Evolutionary conservation across 2,329 filamentous ascomycete species (phyloP).

Genomic region (Colletotrichum truncatum): DNA sequence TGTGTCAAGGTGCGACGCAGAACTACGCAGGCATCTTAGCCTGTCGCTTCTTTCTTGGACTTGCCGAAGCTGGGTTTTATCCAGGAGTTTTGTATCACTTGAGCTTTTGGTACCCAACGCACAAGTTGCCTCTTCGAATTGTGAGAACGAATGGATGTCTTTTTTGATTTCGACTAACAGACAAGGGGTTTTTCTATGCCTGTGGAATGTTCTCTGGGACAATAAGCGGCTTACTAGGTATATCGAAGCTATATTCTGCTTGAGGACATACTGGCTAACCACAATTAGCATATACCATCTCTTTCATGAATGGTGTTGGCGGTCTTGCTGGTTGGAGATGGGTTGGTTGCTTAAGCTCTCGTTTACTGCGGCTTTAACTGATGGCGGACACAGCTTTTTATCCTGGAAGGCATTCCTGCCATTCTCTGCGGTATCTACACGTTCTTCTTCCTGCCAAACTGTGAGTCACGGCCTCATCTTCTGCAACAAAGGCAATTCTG

Average conservation of each 20-base stretch:
- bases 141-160: conserved; percentile 14
- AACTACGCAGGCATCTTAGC: conserved; percentile 38
- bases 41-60: conserved; percentile 37
- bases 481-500: background rate
- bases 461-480: conserved; percentile 5
- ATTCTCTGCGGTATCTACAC: conserved; percentile 35
- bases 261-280: background rate
- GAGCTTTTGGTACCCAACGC: conserved; percentile 43
- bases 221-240: conserved; percentile 38
- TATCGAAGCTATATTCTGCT: background rate
- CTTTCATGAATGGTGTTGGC: conserved; percentile 36
- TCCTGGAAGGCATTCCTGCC: conserved; percentile 37
- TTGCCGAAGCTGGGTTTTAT: conserved; percentile 41
- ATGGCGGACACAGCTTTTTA: conserved; percentile 33
- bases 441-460: conserved; percentile 36
- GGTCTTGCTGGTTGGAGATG: conserved; percentile 38
- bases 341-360: conserved; percentile 2
- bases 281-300: conserved; percentile 38
- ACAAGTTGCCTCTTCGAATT: conserved; percentile 41
- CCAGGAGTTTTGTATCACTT: conserved; percentile 39
- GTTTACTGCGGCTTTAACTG: background rate
- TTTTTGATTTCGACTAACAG: background rate
- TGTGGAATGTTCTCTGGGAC: conserved; percentile 43
- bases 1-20: conserved; percentile 35
- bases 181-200: conserved; percentile 42